Evolutionary conservation across 108 stramenopile genomes (phyloP).

Genomic region (Pseudonitzschia pungens): DNA sequence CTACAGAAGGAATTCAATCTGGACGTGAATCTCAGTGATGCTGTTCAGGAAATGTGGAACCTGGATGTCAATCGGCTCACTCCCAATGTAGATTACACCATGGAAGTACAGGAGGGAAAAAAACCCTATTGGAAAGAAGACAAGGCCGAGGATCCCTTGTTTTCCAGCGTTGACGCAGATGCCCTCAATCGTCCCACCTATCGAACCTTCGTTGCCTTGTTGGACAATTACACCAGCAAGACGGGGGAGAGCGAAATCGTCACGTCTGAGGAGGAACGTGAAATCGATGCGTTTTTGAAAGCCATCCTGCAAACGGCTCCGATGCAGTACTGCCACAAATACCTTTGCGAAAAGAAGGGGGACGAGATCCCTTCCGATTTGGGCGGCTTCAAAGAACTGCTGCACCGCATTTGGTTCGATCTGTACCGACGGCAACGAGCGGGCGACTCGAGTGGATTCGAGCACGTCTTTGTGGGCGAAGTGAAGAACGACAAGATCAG

Average conservation of each 20-base stretch:
- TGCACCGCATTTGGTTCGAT: constrained; percentile 88
- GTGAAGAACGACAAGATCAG: constrained; percentile 66
- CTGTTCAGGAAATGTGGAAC: constrained; percentile 86
- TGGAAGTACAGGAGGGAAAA: constrained; percentile 87
- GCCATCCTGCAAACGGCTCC: constrained; percentile 81
- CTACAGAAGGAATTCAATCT: constrained; percentile 36
- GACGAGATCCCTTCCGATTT: constrained; percentile 51
- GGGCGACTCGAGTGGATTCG: constrained; percentile 86
- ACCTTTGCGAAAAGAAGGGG: constrained; percentile 55
- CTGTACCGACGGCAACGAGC: constrained; percentile 68
- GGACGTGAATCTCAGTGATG: constrained; percentile 36
- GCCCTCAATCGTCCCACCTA: constrained; percentile 78
- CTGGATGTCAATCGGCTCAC: constrained; percentile 82
- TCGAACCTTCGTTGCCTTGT: constrained; percentile 63
- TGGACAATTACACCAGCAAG: constrained; percentile 82
- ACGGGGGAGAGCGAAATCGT: constrained; percentile 67
- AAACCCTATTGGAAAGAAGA: constrained; percentile 82
- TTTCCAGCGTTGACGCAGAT: constrained; percentile 51
- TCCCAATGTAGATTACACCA: constrained; percentile 70
- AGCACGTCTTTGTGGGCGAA: constrained; percentile 95
- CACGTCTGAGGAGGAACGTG: constrained; percentile 56
- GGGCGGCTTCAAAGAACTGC: constrained; percentile 55
- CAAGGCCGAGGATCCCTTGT: constrained; percentile 78
- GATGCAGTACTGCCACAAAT: constrained; percentile 90
- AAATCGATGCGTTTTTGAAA: constrained; percentile 64